phyloP scores from a whole-genome alignment of 2,329 filamentous ascomycete genomes.

The Penicillium aurantiogriseum region DNA sequence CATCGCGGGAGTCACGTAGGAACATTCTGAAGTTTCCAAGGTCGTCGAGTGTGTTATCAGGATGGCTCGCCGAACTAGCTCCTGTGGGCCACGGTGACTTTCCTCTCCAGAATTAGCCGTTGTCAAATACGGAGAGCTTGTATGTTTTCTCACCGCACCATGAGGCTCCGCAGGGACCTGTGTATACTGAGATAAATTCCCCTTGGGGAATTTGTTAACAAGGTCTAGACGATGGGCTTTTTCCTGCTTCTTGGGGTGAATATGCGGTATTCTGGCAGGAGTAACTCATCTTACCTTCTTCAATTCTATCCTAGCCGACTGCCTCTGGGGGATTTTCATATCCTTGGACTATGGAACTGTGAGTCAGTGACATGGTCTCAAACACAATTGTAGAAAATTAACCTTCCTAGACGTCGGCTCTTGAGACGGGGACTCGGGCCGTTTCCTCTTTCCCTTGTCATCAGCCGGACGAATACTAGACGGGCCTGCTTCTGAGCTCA shows the following conservation, averaged over 20 bases:
- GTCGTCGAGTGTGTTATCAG: background rate
- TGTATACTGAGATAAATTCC: background rate
- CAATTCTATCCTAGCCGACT: background rate
- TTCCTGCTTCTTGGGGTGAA: background rate
- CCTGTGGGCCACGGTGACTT: background rate
- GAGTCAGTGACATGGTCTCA: background rate
- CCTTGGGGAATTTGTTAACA: background rate
- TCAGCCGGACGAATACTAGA: background rate
- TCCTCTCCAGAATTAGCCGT: background rate
- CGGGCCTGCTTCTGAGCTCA: background rate
- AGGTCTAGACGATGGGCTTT: no score
- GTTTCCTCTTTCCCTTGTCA: background rate
- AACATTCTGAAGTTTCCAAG: background rate
- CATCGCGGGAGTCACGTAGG: background rate
- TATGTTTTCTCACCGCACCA: background rate
- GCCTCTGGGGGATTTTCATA: background rate
- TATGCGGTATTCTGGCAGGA: background rate
- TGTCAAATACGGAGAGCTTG: background rate
- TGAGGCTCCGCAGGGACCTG: no score
- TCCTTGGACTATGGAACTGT: background rate
- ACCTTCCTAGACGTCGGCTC: background rate
- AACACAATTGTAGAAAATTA: no score
- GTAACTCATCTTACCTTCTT: background rate
- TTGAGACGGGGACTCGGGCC: background rate
- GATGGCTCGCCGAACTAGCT: background rate